Evolutionary conservation across 768 basidiomycete genomes (phyloP).

Genomic region (Roridomyces roridus): DNA sequence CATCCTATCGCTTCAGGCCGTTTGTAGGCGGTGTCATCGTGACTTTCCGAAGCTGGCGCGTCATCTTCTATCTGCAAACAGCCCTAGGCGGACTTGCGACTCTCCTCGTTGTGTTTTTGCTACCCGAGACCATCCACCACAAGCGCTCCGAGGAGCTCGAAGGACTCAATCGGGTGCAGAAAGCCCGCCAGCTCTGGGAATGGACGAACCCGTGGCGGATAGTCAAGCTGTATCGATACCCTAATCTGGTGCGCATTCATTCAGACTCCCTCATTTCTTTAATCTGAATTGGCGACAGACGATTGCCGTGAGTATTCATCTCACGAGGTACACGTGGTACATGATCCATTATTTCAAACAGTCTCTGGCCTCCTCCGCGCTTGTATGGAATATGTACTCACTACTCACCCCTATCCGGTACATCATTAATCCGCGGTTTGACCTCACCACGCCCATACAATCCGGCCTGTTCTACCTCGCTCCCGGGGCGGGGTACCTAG

Average conservation of each 20-base stretch:
- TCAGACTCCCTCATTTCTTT: not conserved
- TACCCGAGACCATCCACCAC: slow-evolving; percentile 25
- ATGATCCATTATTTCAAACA: not conserved
- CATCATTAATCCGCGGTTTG: slow-evolving; percentile 25
- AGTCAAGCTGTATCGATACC: slow-evolving; percentile 21
- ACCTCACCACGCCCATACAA: slow-evolving; percentile 20
- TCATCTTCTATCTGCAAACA: slow-evolving; percentile 25
- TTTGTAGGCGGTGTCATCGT: slow-evolving; percentile 25
- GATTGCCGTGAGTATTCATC: slow-evolving; percentile 6
- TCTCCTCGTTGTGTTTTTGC: slow-evolving; percentile 21
- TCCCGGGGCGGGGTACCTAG: slow-evolving; percentile 18
- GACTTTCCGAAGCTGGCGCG: slow-evolving; percentile 22
- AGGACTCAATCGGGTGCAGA: slow-evolving; percentile 9
- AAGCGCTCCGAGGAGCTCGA: slow-evolving; percentile 21
- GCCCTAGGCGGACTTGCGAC: slow-evolving; percentile 22
- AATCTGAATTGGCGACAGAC: slow-evolving; percentile 1
- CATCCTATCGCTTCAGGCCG: slow-evolving; percentile 3
- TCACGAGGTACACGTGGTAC: too few relatives aligned
- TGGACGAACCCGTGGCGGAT: slow-evolving; percentile 21
- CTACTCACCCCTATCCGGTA: slow-evolving; percentile 25
- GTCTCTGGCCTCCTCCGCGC: slow-evolving; percentile 11
- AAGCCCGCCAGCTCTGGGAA: slow-evolving; percentile 8
- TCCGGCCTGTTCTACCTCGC: slow-evolving; percentile 25
- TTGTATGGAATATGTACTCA: slow-evolving; percentile 26
- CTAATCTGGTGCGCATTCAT: slow-evolving; percentile 21